phyloP scores from a whole-genome alignment of 2,329 filamentous ascomycete species.

The Phyllosticta citribraziliensis region DNA sequence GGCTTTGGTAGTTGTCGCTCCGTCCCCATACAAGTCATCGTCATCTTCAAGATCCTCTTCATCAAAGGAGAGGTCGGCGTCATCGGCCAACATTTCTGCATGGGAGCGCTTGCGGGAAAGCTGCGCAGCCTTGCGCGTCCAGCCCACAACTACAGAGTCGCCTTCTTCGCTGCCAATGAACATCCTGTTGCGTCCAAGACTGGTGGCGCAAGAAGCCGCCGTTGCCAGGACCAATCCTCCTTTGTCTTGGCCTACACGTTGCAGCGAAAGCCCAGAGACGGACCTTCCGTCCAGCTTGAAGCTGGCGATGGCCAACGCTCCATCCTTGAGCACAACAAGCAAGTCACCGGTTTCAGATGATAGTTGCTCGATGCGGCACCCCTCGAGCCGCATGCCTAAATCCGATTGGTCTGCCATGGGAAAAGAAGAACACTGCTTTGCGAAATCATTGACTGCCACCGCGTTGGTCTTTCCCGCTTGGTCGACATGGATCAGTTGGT shows the following conservation, averaged over 20 bases:
- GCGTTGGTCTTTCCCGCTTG: slow-evolving; percentile 91
- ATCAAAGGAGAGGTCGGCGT: slow-evolving; percentile 36
- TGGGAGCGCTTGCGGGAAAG: slow-evolving; percentile 54
- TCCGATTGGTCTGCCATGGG: slow-evolving; percentile 78
- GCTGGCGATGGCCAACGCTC: slow-evolving; percentile 62
- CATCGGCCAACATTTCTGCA: slow-evolving; percentile 47
- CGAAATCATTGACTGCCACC: slow-evolving; percentile 85
- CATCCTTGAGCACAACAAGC: slow-evolving; percentile 69
- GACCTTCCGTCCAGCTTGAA: slow-evolving; percentile 87
- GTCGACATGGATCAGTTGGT: slow-evolving; percentile 90
- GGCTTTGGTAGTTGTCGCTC: slow-evolving; percentile 32
- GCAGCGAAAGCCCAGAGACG: slow-evolving; percentile 75
- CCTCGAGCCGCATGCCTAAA: slow-evolving; percentile 69
- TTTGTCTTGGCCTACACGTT: slow-evolving; percentile 50
- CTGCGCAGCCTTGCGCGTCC: slow-evolving; percentile 57
- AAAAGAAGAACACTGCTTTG: slow-evolving; percentile 73
- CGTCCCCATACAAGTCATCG: slow-evolving; percentile 53
- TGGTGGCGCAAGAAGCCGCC: slow-evolving; percentile 58
- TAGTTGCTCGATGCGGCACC: slow-evolving; percentile 66
- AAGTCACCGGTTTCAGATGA: slow-evolving; percentile 72
- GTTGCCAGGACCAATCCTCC: slow-evolving; percentile 55
- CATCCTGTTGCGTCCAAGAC: slow-evolving; percentile 56
- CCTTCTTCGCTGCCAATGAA: slow-evolving; percentile 81
- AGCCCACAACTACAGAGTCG: slow-evolving; percentile 74
- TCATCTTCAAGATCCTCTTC: slow-evolving; percentile 50